A percentile compares a stretch with the other conserved stretches of the same genome.
Conservation (phyloP, 2,329 filamentous ascomycete species). For the Fusarium verticillioides region DNA sequence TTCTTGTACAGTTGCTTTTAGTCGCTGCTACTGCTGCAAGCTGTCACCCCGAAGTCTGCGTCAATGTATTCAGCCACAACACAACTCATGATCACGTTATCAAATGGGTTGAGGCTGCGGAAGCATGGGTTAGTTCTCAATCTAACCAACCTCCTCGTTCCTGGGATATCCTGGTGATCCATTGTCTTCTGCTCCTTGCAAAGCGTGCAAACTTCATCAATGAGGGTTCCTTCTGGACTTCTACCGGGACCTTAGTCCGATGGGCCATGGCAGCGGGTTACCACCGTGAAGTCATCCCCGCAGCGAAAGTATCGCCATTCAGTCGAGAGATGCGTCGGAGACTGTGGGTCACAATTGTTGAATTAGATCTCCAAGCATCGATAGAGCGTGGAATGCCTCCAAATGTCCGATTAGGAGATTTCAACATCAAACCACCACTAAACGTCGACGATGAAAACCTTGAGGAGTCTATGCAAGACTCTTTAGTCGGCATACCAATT, state of each 20-base stretch:
- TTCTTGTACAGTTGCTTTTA: neutral
- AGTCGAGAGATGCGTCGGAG: neutral
- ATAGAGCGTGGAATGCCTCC: neutral
- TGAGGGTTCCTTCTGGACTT: neutral
- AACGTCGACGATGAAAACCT: neutral
- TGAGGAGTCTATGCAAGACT: neutral
- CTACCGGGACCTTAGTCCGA: accelerated
- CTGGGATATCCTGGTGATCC: neutral
- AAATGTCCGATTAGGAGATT: neutral
- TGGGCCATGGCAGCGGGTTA: neutral
- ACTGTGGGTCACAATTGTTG: neutral
- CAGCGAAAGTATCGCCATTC: neutral
- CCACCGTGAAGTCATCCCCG: neutral
- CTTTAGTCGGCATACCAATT: accelerated
- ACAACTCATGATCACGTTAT: neutral
- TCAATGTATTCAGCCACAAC: neutral
- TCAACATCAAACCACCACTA: neutral
- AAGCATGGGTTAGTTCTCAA: neutral
- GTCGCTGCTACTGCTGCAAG: neutral
- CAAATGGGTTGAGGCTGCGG: accelerated
- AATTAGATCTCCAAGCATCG: neutral
- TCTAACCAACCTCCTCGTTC: neutral
- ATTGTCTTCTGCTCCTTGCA: neutral
- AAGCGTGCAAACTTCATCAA: neutral
- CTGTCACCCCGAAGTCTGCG: neutral